Percentiles rank a stretch among this genome's conserved stretches.
phyloP scores from a whole-genome alignment of 2,329 filamentous ascomycete genomes.

The Scedosporium aurantiacum region DNA sequence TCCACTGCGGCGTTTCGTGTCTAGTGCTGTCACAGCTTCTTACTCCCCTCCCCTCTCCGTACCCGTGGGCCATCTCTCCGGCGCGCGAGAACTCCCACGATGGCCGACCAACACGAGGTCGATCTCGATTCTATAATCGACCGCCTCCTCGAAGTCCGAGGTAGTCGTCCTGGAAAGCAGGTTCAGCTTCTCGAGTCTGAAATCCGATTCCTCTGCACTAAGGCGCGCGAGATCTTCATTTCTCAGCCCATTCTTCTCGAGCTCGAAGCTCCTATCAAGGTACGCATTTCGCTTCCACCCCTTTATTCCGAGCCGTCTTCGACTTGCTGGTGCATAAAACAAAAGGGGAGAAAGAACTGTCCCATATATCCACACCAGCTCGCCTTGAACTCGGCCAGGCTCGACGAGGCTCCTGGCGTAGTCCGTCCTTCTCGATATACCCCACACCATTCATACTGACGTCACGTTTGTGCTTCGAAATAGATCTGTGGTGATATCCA shows the following conservation, averaged over 20 bases:
- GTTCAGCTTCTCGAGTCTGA: slow-evolving; percentile 93
- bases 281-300: slow-evolving; percentile 29
- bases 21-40: slow-evolving; percentile 1
- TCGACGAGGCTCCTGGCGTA: too few relatives aligned
- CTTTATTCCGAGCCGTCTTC: neutral
- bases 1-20: slow-evolving; percentile 16
- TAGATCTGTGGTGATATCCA: slow-evolving; percentile 99
- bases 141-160: slow-evolving; percentile 90
- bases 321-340: neutral
- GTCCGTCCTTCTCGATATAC: neutral
- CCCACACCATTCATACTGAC: neutral
- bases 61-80: slow-evolving; percentile 27
- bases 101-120: slow-evolving; percentile 70
- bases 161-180: slow-evolving; percentile 95
- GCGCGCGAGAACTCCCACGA: slow-evolving; percentile 29
- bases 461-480: neutral
- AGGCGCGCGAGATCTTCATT: slow-evolving; percentile 98
- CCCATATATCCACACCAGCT: too few relatives aligned
- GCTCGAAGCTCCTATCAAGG: slow-evolving; percentile 98
- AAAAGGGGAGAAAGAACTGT: too few relatives aligned
- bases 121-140: slow-evolving; percentile 99
- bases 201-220: slow-evolving; percentile 95
- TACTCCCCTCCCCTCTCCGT: slow-evolving; percentile 11
- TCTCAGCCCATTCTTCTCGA: slow-evolving; percentile 96
- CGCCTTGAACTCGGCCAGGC: too few relatives aligned